Evolutionary conservation across 2,329 filamentous ascomycete genomes (phyloP), one percentile per base, ranked within the genome.

Genomic region (Tympanopsis confertula): DNA sequence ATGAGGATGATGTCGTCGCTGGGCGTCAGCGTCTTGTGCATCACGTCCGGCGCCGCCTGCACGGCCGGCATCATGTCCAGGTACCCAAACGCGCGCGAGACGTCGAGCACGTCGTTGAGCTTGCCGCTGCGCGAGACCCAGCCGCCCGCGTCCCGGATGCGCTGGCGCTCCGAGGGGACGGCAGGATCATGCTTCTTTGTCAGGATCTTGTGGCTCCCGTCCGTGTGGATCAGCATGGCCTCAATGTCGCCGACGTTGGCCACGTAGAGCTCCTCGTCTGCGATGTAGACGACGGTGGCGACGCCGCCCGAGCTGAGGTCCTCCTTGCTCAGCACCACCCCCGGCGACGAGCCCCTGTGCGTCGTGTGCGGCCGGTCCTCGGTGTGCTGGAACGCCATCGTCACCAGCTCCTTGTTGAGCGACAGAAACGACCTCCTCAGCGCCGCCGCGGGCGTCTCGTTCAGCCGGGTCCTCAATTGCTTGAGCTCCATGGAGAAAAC

Each of bases 231-330:
- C 15, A 96, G 70, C 61, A 98, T 83, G n/a, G 88, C 89, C 59
- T 96, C 87, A 4, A 84, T 86, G 59, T 98, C 87, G 38, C 91
- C 91, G 17, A 98, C 85, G 50, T 98, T 98, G 44, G 88, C 91
- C 38, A 96, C 81, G 52, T 85, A 95, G 3, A 98, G 71, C 48
- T 96, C 86, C 59, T 86, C 88, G 47, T 84, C 82, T 49, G 88
- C 82, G 20, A 98, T 65, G 50, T 94, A 98, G 38, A 91, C 69
- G 3, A 96, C 83, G 0, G 91, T 95, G 2, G 89, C 91, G 35
- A 94, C 87, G 41, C 86, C 86, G 29, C 91, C 91, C 13, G 87
- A 89, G 45, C 82, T 82, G 33, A 95, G 69, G 53, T 98, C 91
- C 47, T 95, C 87, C 42, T 88, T 84, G 38, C 78, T 87, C 28